Base-by-base conservation (phyloP, 805 yeast genomes). In the Brettanomyces bruxellensis region DNA sequence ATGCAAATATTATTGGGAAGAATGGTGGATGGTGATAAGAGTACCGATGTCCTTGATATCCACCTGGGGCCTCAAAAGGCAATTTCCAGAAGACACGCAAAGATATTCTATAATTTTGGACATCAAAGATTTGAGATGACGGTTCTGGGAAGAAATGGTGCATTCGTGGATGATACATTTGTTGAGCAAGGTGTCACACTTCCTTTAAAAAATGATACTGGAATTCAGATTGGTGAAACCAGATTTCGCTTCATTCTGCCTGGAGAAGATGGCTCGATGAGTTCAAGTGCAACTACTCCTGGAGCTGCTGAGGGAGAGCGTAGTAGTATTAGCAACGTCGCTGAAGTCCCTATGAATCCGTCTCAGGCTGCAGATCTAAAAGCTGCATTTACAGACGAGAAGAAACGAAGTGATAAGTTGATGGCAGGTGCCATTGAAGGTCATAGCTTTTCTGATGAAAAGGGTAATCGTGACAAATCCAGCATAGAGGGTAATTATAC, bases 91-190 rank as follows among this genome's bases (percentile, higher is more conserved):
- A 73, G 88, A 49, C 99, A 93, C 65, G 99, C 98, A 4, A 90
- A 87, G 65, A 91, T 93, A 13, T 91, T 90, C 62, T 93, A 91
- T 69, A 93, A 93, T 61, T 93, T 93, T 65, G 98, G 96, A 3
- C 89, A 95, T 3, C 98, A 91, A 61, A 68, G 95, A 52, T 93
- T 93, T 59, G 99, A 93, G 64, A 68, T 93, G 40, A 82, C 95
- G 7, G 89, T 93, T 2, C 71, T 90, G 55, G 99, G 99, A 18
- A 76, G 96, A 55, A 93, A 93, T 62, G 99, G 99, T 36, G 97
- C 97, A 2, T 93, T 93, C 70, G 95, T 93, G 3, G 93, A 91
- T 63, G 96, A 89, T 53, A 72, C 71, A 34, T 93, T 91, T 62
- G 83, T 93, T 5, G 96, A 88, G 59, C 79, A 85, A 50, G 97